A percentile compares a stretch with the other conserved stretches of the same genome.
Evolutionary conservation across 768 basidiomycete genomes (phyloP).

Genomic region (Piloderma croceum): DNA sequence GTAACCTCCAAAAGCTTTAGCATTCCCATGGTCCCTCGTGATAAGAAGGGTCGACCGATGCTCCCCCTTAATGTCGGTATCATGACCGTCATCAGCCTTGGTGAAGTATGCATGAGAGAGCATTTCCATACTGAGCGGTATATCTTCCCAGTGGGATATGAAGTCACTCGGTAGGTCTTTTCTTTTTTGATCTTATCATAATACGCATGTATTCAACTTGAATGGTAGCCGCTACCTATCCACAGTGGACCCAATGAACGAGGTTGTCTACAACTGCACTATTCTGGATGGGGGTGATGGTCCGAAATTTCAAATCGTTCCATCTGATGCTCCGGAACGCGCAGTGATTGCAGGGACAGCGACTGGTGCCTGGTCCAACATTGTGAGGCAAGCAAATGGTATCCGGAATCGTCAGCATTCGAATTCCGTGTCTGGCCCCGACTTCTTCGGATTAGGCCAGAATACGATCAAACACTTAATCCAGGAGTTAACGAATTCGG

Average conservation of each 20-base stretch:
- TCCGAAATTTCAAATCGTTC: conserved; percentile 80
- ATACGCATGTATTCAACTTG: conserved; percentile 2
- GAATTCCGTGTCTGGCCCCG: conserved; percentile 83
- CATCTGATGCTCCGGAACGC: conserved; percentile 63
- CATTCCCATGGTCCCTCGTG: conserved; percentile 75
- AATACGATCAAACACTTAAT: conserved; percentile 88
- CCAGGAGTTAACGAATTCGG: conserved; percentile 75
- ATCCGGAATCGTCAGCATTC: conserved; percentile 79
- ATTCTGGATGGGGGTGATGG: conserved; percentile 83
- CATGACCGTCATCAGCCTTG: conserved; percentile 74
- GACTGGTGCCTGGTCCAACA: conserved; percentile 81
- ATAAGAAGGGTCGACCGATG: conserved; percentile 63
- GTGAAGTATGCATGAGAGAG: conserved; percentile 74
- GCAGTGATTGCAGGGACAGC: conserved; percentile 82
- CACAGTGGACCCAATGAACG: conserved; percentile 57
- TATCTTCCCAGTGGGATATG: conserved; percentile 85
- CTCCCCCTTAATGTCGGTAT: conserved; percentile 81
- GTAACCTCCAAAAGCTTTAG: conserved; percentile 72
- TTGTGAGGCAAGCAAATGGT: conserved; percentile 77
- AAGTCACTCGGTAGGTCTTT: conserved; percentile 60
- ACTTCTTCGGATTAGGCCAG: conserved; percentile 83
- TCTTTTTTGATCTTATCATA: conserved; percentile 3
- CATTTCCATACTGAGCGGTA: conserved; percentile 86
- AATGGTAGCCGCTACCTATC: conserved; percentile 66
- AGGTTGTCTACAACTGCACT: conserved; percentile 76